Percentiles rank a stretch among this genome's conserved stretches.
These are phyloP conservation scores for Vanilla planifolia DNA, from an alignment of 106 monocot genomes.

Conservation along the genomic window DNA sequence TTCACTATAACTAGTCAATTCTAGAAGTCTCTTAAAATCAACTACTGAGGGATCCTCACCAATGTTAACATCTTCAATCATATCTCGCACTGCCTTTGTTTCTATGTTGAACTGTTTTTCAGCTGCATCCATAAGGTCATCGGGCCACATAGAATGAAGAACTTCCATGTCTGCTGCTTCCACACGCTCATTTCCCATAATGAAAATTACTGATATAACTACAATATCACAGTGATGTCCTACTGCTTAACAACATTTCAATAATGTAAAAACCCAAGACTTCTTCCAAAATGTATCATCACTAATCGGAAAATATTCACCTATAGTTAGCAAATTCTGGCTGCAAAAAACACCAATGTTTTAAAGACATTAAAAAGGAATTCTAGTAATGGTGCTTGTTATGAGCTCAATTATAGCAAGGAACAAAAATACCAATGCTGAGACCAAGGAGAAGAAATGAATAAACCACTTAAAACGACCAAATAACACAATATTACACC, in stretches of 20 bases:
- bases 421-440: too few species aligned
- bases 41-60: slow-evolving; percentile 29
- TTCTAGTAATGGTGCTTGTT: not conserved
- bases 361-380: not conserved
- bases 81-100: slow-evolving; percentile 40
- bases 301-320: not conserved
- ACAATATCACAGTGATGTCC: not conserved
- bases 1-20: slow-evolving; percentile 57
- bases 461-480: not conserved
- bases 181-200: slow-evolving; percentile 47
- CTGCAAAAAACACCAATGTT: not conserved
- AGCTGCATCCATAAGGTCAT: slow-evolving; percentile 42
- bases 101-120: slow-evolving; percentile 66
- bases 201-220: not conserved
- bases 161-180: slow-evolving; percentile 35
- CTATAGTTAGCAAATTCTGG: not conserved
- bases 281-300: slow-evolving; percentile 1
- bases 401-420: not conserved
- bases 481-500: too few species aligned
- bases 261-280: not conserved
- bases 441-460: not conserved
- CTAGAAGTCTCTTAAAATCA: slow-evolving; percentile 46
- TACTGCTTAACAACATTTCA: not conserved
- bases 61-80: slow-evolving; percentile 41
- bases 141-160: slow-evolving; percentile 67